phyloP scores from a whole-genome alignment of 2,329 filamentous ascomycete genomes.

The Neofusicoccum umdonicola region DNA sequence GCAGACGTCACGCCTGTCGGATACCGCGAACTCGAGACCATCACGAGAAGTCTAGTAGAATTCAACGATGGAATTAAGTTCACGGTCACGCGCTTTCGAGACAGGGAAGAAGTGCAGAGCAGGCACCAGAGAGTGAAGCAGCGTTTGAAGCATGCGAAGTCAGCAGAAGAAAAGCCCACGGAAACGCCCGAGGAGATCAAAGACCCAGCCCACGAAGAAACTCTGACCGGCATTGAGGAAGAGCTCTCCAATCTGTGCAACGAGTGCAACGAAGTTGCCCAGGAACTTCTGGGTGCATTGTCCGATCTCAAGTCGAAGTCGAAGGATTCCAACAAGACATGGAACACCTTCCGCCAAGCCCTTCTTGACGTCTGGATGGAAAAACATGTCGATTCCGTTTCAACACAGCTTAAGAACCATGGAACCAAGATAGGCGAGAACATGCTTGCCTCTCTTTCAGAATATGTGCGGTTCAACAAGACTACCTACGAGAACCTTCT shows the following conservation, averaged over 20 bases:
- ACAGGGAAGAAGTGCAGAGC: not conserved
- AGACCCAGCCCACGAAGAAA: not conserved
- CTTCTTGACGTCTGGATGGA: conserved; percentile 1
- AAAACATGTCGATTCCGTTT: not conserved
- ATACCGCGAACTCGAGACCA: not conserved
- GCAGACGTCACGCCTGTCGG: not conserved
- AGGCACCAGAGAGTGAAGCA: not conserved
- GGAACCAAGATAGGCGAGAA: conserved; percentile 17
- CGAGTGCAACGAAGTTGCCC: not conserved
- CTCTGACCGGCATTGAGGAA: not conserved
- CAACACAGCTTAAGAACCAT: not conserved
- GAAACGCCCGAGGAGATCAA: not conserved
- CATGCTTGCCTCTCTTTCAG: conserved; percentile 20
- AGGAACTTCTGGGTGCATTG: conserved; percentile 5
- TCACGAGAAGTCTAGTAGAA: not conserved
- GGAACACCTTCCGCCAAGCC: conserved; percentile 6
- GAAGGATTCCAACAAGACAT: not conserved
- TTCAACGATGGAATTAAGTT: conserved; percentile 9
- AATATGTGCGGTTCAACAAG: not conserved
- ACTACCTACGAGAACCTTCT: not conserved
- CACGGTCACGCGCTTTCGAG: not conserved
- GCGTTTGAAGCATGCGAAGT: not conserved
- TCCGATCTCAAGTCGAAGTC: conserved; percentile 1
- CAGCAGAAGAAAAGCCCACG: not conserved
- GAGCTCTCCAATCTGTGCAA: not conserved